Percentiles rank a stretch among this genome's conserved stretches.
phyloP scores from a whole-genome alignment of 164 flowering plant genomes.

The Magnolia sinica region DNA sequence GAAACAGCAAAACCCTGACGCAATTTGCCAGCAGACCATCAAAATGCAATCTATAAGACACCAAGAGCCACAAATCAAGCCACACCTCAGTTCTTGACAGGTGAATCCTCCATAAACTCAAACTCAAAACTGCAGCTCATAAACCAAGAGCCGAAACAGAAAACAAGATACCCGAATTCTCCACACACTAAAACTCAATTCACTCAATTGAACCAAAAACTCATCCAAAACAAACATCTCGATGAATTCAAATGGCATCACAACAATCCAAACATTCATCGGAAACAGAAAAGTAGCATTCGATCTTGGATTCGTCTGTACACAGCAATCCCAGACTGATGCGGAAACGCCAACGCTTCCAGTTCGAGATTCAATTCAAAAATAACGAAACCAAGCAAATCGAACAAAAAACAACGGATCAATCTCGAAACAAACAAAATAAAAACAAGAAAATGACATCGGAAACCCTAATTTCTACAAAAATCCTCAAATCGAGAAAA shows the following conservation, averaged over 20 bases:
- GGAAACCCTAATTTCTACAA: background rate
- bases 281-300: background rate
- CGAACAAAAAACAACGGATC: background rate
- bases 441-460: background rate
- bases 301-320: background rate
- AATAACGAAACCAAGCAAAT: background rate
- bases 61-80: too few species aligned
- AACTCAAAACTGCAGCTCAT: background rate
- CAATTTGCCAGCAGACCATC: too few species aligned
- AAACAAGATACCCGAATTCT: background rate
- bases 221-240: background rate
- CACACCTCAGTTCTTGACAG: too few species aligned
- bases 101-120: too few species aligned
- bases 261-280: background rate
- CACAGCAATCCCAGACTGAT: background rate
- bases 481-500: background rate
- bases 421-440: background rate
- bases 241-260: background rate
- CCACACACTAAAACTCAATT: background rate
- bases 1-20: too few species aligned
- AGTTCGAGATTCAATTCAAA: background rate
- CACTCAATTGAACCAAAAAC: background rate
- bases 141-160: too few species aligned
- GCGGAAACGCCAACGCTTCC: background rate
- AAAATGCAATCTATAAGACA: too few species aligned